Evolutionary conservation across 176 grass and related monocot genomes (phyloP).

Genomic region (Musa beccarii): DNA sequence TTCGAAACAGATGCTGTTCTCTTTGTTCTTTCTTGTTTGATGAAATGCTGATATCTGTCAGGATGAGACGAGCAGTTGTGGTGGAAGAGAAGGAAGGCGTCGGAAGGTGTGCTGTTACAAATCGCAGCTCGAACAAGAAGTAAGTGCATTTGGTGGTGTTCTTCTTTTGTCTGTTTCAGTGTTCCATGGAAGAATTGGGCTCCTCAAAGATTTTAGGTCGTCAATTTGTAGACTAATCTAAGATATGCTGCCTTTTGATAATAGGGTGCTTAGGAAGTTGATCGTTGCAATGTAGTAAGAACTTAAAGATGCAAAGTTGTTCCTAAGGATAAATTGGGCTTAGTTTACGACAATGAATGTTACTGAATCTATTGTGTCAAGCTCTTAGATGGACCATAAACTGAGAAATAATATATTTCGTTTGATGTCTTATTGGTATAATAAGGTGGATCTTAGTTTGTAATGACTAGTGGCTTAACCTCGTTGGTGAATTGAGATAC

Average conservation of each 20-base stretch:
- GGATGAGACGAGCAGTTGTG: slow-evolving; percentile 53
- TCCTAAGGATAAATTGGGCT: too few relatives aligned
- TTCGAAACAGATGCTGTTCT: slow-evolving; percentile 3
- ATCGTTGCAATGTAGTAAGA: not conserved
- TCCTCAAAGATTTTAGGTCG: not conserved
- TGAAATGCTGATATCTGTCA: slow-evolving; percentile 20
- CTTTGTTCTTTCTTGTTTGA: not conserved
- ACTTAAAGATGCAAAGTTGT: too few relatives aligned
- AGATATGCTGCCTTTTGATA: not conserved
- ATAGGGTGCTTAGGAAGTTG: not conserved
- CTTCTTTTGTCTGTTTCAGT: not conserved
- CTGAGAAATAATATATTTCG: too few relatives aligned
- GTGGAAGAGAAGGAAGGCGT: slow-evolving; percentile 36
- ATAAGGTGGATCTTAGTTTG: not conserved
- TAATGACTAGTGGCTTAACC: not conserved
- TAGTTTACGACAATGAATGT: too few relatives aligned
- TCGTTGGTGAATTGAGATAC: not conserved
- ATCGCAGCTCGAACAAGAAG: slow-evolving; percentile 75
- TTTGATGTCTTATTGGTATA: not conserved
- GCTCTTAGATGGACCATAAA: too few relatives aligned
- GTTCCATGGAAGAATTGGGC: not conserved
- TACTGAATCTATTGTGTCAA: too few relatives aligned
- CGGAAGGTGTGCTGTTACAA: slow-evolving; percentile 39
- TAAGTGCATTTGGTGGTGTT: slow-evolving; percentile 21
- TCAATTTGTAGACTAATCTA: not conserved